Base-by-base conservation (phyloP, 208 protist genomes). In the Trypanosoma mega region DNA sequence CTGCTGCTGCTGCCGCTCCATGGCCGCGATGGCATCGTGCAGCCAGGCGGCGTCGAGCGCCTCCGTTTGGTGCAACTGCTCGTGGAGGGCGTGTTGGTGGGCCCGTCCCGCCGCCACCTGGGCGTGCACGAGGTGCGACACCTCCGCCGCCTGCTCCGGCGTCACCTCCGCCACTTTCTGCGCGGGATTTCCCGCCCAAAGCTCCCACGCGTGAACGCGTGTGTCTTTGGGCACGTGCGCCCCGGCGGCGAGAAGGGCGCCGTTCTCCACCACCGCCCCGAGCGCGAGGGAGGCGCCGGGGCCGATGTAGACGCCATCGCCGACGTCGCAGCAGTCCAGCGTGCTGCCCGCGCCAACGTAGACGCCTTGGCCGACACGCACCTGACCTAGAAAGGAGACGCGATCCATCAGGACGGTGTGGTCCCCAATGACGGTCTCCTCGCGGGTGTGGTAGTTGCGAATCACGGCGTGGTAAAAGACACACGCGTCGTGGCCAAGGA, bases 151-250 rank as follows among this genome's bases (percentile, higher is more conserved):
- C 79, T 96, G 83, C 48, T 80, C 85, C 1, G 74, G 33, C 47
- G 66, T 86, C 18, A 97, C 85, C 26, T 97, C 88, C 12, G 56
- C 78, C 12, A 96, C 69, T 70, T 96, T 94, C 62, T 87, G 76
- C 20, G 89, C 88, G 8, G 93, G 90, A 46, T 87, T 83, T 24
- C 93, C 93, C 1, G 87, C 90, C 93, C 93, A 97, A 18, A 97
- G 63, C 76, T 97, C 91, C 0, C 89, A 88, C 5, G 82, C 72
- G 55, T 94, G 78, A 21, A 97, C 78, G 11, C 74, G 78, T n/a
- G 63, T 58, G 55, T 94, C 90, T 57, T 94, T 93, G n/a, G 72
- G 53, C 30, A 97, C 78, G 2, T 79, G 74, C 2, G 93, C 78
- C 9, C 93, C 93, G 0, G 90, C 74, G 0, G 89, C 93, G 0